Conservation (phyloP, 257 asterid genomes). For the Osmanthus fragrans region DNA sequence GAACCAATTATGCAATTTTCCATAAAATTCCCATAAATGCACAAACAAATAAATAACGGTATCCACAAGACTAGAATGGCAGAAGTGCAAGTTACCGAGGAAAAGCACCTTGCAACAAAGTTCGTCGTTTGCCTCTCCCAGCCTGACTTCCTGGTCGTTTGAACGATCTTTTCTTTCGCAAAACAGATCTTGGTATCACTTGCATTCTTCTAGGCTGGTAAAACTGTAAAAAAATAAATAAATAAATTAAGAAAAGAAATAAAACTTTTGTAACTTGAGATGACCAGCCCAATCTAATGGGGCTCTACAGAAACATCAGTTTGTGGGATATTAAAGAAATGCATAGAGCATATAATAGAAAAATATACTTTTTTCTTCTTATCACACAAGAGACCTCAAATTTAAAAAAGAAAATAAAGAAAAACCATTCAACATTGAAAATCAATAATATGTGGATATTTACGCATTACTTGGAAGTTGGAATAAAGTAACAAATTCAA, state of each 20-base stretch:
- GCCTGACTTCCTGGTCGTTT: conserved; percentile 61
- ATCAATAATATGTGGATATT: no score
- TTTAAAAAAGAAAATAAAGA: no score
- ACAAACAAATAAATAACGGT: not conserved
- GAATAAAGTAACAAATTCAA: not conserved
- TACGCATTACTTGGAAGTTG: not conserved
- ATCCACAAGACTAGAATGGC: not conserved
- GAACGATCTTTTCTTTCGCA: conserved; percentile 88
- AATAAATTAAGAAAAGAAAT: not conserved
- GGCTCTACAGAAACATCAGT: not conserved
- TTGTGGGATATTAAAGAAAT: not conserved
- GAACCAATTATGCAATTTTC: not conserved
- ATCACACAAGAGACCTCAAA: not conserved
- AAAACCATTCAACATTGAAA: not conserved
- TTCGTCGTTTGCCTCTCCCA: conserved; percentile 68
- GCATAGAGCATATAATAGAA: not conserved
- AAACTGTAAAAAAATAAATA: conserved; percentile 38
- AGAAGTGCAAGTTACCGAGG: not conserved
- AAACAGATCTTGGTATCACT: conserved; percentile 54
- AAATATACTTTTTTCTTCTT: not conserved
- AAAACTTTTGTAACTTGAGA: conserved; percentile 19
- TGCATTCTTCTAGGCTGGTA: conserved; percentile 77
- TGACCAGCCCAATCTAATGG: not conserved
- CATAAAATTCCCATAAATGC: not conserved
- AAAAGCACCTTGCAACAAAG: conserved; percentile 54